Percentiles rank a stretch among this genome's conserved stretches.
phyloP scores from a whole-genome alignment of 371 early-diverging fungal species.

The Mortierella sp. region DNA sequence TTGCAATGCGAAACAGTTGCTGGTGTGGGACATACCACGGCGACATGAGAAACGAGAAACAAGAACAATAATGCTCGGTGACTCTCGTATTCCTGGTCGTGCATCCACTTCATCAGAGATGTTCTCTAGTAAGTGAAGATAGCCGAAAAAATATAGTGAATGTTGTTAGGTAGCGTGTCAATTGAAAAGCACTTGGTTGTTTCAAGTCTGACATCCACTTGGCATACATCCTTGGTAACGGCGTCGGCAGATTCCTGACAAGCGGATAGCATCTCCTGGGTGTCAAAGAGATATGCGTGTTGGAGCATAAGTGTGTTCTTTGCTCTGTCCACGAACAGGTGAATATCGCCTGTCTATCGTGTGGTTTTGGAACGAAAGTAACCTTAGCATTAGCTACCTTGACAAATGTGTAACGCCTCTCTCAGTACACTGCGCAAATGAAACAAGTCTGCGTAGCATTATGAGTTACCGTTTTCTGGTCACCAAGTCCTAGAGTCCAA shows the following conservation, averaged over 20 bases:
- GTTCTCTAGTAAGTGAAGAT: constrained; percentile 16
- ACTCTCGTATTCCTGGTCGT: constrained; percentile 52
- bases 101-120: constrained; percentile 47
- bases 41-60: constrained; percentile 47
- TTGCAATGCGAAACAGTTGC: no score
- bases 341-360: constrained; percentile 49
- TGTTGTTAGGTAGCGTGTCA: not conserved
- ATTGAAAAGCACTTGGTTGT: not conserved
- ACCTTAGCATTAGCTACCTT: constrained; percentile 4
- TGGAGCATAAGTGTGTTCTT: constrained; percentile 46
- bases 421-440: not conserved
- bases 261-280: constrained; percentile 37
- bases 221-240: constrained; percentile 34
- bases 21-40: constrained; percentile 26
- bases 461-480: constrained; percentile 16
- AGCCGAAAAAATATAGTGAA: no score
- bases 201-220: not conserved
- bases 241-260: constrained; percentile 30
- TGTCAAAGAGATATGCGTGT: constrained; percentile 37
- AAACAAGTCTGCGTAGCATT: not conserved
- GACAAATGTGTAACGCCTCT: no score
- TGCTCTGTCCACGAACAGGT: constrained; percentile 29
- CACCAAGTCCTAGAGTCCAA: constrained; percentile 19
- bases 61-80: constrained; percentile 48
- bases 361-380: not conserved